These are phyloP conservation scores for Phialophora verrucosa DNA, from an alignment of 2,329 filamentous ascomycete species.

Conservation along the genomic window DNA sequence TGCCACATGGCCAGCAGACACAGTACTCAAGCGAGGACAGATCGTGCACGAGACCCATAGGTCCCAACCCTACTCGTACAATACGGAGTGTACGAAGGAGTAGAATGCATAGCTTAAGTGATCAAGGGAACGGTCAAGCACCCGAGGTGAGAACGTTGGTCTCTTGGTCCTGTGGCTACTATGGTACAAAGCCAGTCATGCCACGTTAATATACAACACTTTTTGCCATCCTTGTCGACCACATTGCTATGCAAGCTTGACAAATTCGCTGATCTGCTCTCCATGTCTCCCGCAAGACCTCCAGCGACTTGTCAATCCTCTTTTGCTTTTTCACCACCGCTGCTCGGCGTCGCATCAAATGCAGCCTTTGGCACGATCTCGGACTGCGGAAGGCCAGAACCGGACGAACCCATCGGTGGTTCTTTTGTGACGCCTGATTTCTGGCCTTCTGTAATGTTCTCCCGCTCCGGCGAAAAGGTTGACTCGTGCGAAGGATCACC, in stretches of 20 bases:
- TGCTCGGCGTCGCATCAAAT: slow-evolving; percentile 18
- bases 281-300: background rate
- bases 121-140: background rate
- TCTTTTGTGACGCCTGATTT: slow-evolving; percentile 11
- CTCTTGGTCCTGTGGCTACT: background rate
- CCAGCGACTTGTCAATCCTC: background rate
- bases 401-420: slow-evolving; percentile 5
- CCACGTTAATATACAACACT: slow-evolving; percentile 16
- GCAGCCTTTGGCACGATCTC: slow-evolving; percentile 24
- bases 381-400: slow-evolving; percentile 8
- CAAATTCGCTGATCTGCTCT: background rate
- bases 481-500: slow-evolving; percentile 18
- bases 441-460: slow-evolving; percentile 25
- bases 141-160: background rate
- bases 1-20: slow-evolving; percentile 14
- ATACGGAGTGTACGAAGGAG: too few relatives aligned
- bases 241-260: slow-evolving; percentile 9
- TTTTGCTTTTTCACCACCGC: background rate
- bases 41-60: background rate
- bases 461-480: slow-evolving; percentile 24
- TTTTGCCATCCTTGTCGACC: slow-evolving; percentile 5
- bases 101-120: background rate
- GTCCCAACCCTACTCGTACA: too few relatives aligned
- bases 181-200: slow-evolving; percentile 16
- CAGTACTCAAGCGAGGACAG: background rate